A percentile compares a stretch with the other conserved stretches of the same genome.
Evolutionary conservation across 805 yeast genomes (phyloP).

Genomic region (Myxozyma sirexii): DNA sequence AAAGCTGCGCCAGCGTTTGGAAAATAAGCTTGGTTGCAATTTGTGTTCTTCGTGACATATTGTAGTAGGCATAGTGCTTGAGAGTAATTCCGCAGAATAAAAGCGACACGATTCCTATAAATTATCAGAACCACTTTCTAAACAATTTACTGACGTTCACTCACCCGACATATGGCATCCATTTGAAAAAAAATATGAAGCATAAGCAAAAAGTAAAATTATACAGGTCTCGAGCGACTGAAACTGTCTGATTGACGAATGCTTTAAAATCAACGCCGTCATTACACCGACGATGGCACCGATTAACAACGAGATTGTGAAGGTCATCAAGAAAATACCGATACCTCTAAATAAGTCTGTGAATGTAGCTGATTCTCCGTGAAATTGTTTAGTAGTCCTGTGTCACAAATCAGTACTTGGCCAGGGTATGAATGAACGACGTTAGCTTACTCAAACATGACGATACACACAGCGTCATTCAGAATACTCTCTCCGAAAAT

Average conservation of each 20-base stretch:
- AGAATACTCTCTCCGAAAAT: conserved; percentile 94
- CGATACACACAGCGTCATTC: conserved; percentile 97
- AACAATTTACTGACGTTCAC: background rate
- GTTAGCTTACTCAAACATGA: conserved; percentile 86
- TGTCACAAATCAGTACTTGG: background rate
- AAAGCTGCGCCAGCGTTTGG: conserved; percentile 89
- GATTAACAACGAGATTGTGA: conserved; percentile 84
- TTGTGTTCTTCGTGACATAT: conserved; percentile 97
- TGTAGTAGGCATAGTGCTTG: conserved; percentile 95
- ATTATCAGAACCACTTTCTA: background rate
- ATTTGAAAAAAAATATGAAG: conserved; percentile 94
- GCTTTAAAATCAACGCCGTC: conserved; percentile 87
- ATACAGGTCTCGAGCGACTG: conserved; percentile 98
- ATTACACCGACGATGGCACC: conserved; percentile 86
- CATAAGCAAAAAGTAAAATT: conserved; percentile 87
- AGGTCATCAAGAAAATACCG: conserved; percentile 89
- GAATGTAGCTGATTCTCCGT: conserved; percentile 77
- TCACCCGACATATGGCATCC: conserved; percentile 98
- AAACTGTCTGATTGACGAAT: conserved; percentile 87
- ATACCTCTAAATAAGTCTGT: conserved; percentile 87
- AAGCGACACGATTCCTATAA: conserved; percentile 52
- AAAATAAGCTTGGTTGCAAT: conserved; percentile 93
- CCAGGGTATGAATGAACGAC: too few relatives aligned
- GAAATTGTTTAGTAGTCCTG: conserved; percentile 90
- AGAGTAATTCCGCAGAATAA: conserved; percentile 95